Percentiles rank a stretch among this genome's conserved stretches.
Evolutionary conservation across 2,329 filamentous ascomycete genomes (phyloP).

Genomic region (Botrytis paeoniae): DNA sequence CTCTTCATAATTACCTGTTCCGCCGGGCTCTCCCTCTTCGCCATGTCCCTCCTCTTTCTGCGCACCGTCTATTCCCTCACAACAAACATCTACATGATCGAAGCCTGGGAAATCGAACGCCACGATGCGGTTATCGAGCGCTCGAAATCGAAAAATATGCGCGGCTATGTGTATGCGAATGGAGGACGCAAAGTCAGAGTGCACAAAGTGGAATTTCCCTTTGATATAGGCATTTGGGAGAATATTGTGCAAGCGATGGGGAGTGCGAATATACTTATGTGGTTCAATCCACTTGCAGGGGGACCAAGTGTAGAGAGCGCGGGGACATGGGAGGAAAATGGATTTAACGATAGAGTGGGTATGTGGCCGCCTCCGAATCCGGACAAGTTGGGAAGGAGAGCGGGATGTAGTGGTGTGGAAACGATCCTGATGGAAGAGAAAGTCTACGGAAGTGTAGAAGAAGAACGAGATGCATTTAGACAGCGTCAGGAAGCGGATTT

Average conservation of each 20-base stretch:
- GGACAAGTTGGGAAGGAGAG: constrained; percentile 49
- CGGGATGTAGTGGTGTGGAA: constrained; percentile 2
- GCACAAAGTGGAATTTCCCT: constrained; percentile 72
- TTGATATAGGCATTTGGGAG: constrained; percentile 71
- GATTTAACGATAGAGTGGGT: constrained; percentile 62
- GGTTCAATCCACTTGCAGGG: constrained; percentile 66
- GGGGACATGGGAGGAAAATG: constrained; percentile 67
- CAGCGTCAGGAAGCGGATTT: constrained; percentile 50
- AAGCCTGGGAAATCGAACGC: constrained; percentile 70
- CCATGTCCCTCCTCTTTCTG: constrained; percentile 62
- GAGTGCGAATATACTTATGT: constrained; percentile 59
- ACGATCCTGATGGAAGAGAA: constrained; percentile 18
- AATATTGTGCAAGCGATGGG: constrained; percentile 79
- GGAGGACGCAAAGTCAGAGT: constrained; percentile 53
- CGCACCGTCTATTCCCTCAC: constrained; percentile 59
- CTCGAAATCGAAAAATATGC: constrained; percentile 58
- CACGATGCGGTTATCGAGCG: constrained; percentile 74
- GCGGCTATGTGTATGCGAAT: constrained; percentile 41
- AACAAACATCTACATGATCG: constrained; percentile 76
- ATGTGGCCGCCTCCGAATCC: constrained; percentile 65
- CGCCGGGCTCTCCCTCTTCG: constrained; percentile 58
- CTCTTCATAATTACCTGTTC: constrained; percentile 59
- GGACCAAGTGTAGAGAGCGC: constrained; percentile 44
- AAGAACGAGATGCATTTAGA: constrained; percentile 47
- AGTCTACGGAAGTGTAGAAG: constrained; percentile 37